Evolutionary conservation across 2,329 filamentous ascomycete species (phyloP), one percentile per base, ranked within the genome.

Genomic region (Fusarium sarcochroum): DNA sequence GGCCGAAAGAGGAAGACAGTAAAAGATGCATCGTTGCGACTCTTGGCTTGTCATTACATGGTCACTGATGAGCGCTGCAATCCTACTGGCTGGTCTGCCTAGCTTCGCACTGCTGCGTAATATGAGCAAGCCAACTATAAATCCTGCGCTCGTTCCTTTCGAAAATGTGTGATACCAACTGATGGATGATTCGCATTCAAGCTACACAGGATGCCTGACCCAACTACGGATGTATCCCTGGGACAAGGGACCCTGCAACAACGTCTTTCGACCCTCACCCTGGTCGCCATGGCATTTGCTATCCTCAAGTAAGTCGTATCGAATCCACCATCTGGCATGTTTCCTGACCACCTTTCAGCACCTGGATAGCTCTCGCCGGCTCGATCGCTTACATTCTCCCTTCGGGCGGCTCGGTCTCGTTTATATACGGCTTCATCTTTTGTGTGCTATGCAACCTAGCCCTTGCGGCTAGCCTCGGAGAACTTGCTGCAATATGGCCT

Each of bases 351-450:
- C 14, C 18, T 3, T 41, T 6, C 18, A 74, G 70, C 44, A 74
- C 71, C 5, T 74, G 72, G 71, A 74, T 74, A 34, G 79, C 79
- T 8, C 75, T 83, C 6, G 80, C 80, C 2, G 81, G 80, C 3
- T 80, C 80, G 0, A 78, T 83, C 9, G 80, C 80, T 2, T 73
- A 83, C 11, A 79, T 82, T 4, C 67, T 82, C 1, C 80, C 80
- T 0, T 82, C 80, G 0, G 81, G 81, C 7, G 78, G 81, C 8
- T 78, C 80, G 1, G 79, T 81, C 2, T 76, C 80, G 1, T 79
- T 83, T 25, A 61, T 83, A 0, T 84, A 83, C 63, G 82, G 82
- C 13, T 83, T 84, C 66, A 71, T 83, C 42, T 80, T 84, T 71
- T 83, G 80, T 56, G 80, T 83, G 11, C 20, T 82, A 4, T 83